A percentile compares a stretch with the other conserved stretches of the same genome.
Conservation (phyloP, 2,329 filamentous ascomycete genomes). For the Trichoderma cornu-damae region DNA sequence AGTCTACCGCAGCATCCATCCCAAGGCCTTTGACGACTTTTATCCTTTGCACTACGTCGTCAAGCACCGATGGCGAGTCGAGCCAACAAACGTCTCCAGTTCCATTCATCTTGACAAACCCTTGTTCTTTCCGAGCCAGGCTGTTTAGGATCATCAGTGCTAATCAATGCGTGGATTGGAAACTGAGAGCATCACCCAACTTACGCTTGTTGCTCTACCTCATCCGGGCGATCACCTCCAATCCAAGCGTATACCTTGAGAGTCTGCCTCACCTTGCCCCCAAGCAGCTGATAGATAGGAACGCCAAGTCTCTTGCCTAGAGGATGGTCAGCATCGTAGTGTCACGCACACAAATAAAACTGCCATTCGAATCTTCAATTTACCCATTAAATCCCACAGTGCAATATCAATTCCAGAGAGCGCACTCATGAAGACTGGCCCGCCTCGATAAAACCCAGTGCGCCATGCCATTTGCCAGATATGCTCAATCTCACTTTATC, state of each 20-base stretch:
- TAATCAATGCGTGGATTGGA: fast-evolving
- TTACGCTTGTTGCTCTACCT: conserved; percentile 59
- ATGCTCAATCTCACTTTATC: conserved; percentile 65
- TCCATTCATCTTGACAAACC: conserved; percentile 75
- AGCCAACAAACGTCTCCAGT: conserved; percentile 73
- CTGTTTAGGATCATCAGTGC: conserved; percentile 31
- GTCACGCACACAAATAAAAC: background rate
- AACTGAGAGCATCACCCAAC: conserved; percentile 21
- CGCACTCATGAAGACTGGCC: conserved; percentile 75
- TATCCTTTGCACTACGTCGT: conserved; percentile 60
- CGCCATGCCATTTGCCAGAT: conserved; percentile 74
- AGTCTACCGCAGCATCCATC: conserved; percentile 70
- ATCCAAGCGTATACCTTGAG: conserved; percentile 75
- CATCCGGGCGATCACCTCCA: conserved; percentile 64
- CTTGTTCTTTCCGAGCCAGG: conserved; percentile 53
- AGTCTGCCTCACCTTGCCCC: conserved; percentile 66
- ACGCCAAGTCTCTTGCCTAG: conserved; percentile 49
- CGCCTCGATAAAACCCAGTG: conserved; percentile 69
- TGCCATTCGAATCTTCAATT: background rate
- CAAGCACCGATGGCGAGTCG: conserved; percentile 61
- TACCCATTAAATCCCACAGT: conserved; percentile 68
- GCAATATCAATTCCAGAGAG: conserved; percentile 74
- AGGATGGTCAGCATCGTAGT: background rate
- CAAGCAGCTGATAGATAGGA: conserved; percentile 67
- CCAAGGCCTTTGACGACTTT: conserved; percentile 64